Conservation (phyloP, 2,329 filamentous ascomycete species). For the Sclerotiophoma versabilis region DNA sequence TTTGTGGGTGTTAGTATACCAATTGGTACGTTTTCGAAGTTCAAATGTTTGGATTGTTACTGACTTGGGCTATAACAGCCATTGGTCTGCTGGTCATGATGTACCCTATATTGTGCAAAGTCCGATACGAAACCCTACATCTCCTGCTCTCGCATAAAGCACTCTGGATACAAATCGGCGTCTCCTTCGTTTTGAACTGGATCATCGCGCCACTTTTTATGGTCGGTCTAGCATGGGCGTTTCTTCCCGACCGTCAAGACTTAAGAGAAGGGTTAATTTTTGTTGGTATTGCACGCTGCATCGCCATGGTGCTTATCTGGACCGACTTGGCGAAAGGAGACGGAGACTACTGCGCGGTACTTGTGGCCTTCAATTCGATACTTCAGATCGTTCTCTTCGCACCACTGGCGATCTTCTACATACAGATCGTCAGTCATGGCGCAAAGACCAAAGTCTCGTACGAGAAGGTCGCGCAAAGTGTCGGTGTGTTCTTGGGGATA, state of each 20-base stretch:
- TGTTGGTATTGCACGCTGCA: conserved; percentile 84
- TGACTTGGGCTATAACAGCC: conserved; percentile 55
- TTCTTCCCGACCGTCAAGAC: conserved; percentile 53
- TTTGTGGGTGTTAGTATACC: conserved; percentile 76
- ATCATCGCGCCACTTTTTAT: conserved; percentile 82
- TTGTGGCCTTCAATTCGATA: conserved; percentile 58
- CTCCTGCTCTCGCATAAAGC: conserved; percentile 65
- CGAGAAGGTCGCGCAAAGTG: conserved; percentile 74
- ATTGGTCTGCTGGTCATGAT: conserved; percentile 89
- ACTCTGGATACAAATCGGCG: conserved; percentile 80
- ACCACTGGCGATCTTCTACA: conserved; percentile 59
- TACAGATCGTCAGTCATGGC: conserved; percentile 69
- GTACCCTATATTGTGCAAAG: conserved; percentile 91
- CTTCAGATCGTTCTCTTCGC: conserved; percentile 59
- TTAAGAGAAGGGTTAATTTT: conserved; percentile 74
- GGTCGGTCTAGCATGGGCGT: conserved; percentile 73
- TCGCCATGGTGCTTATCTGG: conserved; percentile 90
- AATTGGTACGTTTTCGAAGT: conserved; percentile 59
- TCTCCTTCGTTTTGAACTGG: conserved; percentile 83
- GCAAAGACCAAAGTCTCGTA: conserved; percentile 63
- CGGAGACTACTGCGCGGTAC: conserved; percentile 76
- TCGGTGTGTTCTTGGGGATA: conserved; percentile 83
- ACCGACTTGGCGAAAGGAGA: conserved; percentile 79
- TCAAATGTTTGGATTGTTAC: not conserved
- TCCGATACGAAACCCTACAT: conserved; percentile 78